These are phyloP conservation scores for Phytophthora idaei DNA, from an alignment of 352 stramenopile species.

Conservation along the genomic window DNA sequence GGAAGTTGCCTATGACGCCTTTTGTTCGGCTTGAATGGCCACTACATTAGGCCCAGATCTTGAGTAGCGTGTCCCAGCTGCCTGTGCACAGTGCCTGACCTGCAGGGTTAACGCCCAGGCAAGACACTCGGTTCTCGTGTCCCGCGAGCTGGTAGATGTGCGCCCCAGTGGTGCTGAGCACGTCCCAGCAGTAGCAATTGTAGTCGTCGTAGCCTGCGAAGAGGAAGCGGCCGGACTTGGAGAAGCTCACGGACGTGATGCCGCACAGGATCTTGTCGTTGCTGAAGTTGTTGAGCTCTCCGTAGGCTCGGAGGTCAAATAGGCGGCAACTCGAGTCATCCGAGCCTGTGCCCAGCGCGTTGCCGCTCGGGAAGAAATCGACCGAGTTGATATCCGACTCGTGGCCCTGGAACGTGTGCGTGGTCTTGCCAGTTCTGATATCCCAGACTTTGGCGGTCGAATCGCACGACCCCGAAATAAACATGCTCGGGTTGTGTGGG, in stretches of 20 bases:
- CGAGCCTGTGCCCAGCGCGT: constrained; percentile 94
- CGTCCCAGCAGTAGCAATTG: constrained; percentile 98
- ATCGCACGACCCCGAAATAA: constrained; percentile 97
- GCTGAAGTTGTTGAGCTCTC: constrained; percentile 97
- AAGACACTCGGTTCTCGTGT: constrained; percentile 98
- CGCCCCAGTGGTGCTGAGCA: constrained; percentile 87
- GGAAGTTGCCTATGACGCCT: background rate
- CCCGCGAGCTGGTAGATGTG: constrained; percentile 93
- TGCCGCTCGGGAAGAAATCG: constrained; percentile 97
- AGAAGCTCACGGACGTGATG: constrained; percentile 97
- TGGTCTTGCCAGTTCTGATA: constrained; percentile 94
- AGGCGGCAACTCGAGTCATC: constrained; percentile 97
- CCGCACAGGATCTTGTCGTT: constrained; percentile 96
- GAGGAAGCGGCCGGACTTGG: constrained; percentile 94
- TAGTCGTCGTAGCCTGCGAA: constrained; percentile 99
- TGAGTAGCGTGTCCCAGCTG: constrained; percentile 98
- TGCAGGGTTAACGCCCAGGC: constrained; percentile 95
- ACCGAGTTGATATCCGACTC: constrained; percentile 99
- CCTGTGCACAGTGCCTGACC: constrained; percentile 97
- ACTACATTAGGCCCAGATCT: constrained; percentile 93
- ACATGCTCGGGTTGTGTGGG: constrained; percentile 95
- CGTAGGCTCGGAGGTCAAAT: constrained; percentile 97
- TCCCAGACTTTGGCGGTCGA: constrained; percentile 98
- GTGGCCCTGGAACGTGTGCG: constrained; percentile 97
- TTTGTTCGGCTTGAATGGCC: background rate